These are phyloP conservation scores for Yamadazyma sp. DNA, from an alignment of 805 yeast species.

Conservation along the genomic window DNA sequence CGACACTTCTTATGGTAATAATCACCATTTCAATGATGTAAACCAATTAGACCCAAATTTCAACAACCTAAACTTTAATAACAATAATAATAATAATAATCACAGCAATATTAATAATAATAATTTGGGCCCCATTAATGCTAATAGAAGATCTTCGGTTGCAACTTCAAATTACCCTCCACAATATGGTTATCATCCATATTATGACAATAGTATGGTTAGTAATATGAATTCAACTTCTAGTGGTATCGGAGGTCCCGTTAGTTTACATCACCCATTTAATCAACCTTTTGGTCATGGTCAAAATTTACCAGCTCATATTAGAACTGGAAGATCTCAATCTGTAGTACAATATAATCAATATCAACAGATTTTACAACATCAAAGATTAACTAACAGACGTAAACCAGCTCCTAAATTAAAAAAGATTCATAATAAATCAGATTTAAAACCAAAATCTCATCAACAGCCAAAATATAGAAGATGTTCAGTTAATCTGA, in stretches of 20 bases:
- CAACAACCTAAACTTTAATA: slow-evolving; percentile 6
- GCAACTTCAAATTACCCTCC: slow-evolving; percentile 10
- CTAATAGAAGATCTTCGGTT: slow-evolving; percentile 13
- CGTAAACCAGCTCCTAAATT: slow-evolving; percentile 47
- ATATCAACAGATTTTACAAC: slow-evolving; percentile 26
- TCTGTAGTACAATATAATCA: slow-evolving; percentile 33
- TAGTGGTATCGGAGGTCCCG: not conserved
- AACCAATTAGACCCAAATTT: slow-evolving; percentile 6
- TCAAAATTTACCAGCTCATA: not conserved
- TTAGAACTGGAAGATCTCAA: slow-evolving; percentile 21
- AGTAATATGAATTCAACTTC: not conserved
- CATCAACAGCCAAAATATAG: slow-evolving; percentile 68
- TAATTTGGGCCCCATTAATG: not conserved
- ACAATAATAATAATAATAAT: slow-evolving; percentile 2
- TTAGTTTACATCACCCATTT: slow-evolving; percentile 2
- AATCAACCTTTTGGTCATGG: not conserved
- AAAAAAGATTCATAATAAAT: slow-evolving; percentile 34
- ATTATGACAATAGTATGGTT: not conserved
- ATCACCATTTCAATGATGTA: not conserved
- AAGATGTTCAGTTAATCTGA: slow-evolving; percentile 61
- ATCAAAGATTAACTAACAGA: slow-evolving; percentile 18
- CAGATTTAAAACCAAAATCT: slow-evolving; percentile 59
- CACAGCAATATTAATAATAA: not conserved
- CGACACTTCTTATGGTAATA: slow-evolving; percentile 5
- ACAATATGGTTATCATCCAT: slow-evolving; percentile 1